phyloP scores from a whole-genome alignment of 371 early-diverging fungal species.

The Nematocida ausubeli region DNA sequence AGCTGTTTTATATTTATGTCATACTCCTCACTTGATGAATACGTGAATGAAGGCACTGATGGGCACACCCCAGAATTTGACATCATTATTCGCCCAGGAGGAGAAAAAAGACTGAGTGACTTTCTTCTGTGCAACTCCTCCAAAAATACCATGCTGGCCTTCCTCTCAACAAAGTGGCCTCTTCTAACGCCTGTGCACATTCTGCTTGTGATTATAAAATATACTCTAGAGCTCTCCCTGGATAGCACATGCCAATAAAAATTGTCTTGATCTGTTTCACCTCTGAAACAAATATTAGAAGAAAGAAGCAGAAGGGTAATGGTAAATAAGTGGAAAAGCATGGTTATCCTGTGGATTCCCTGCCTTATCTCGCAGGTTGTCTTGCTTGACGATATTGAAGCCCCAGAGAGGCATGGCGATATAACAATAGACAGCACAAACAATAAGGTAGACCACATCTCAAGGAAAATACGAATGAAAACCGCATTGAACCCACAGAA shows the following conservation, averaged over 20 bases:
- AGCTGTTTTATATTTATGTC: conserved; percentile 75
- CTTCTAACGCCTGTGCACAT: conserved; percentile 58
- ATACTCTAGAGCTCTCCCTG: conserved; percentile 54
- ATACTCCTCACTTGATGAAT: conserved; percentile 86
- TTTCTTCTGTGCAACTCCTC: conserved; percentile 86
- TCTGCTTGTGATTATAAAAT: conserved; percentile 54
- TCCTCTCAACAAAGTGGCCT: conserved; percentile 65
- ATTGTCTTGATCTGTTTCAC: neutral
- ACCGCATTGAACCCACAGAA: neutral
- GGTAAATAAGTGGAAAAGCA: conserved; percentile 6
- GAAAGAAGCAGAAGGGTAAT: neutral
- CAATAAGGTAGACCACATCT: conserved; percentile 10
- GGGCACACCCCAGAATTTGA: conserved; percentile 69
- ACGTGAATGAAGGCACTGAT: conserved; percentile 60
- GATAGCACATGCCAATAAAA: too few relatives aligned
- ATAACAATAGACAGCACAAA: conserved; percentile 39
- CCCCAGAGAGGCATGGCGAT: conserved; percentile 10
- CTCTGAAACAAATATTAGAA: conserved; percentile 19
- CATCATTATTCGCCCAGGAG: conserved; percentile 88
- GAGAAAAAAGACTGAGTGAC: conserved; percentile 88
- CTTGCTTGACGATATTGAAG: conserved; percentile 24
- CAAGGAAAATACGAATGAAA: neutral
- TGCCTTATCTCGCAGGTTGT: neutral
- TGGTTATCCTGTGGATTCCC: conserved; percentile 7
- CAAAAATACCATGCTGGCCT: conserved; percentile 51